phyloP scores from a whole-genome alignment of 2,329 filamentous ascomycete species.

The Corinectria fuckeliana region DNA sequence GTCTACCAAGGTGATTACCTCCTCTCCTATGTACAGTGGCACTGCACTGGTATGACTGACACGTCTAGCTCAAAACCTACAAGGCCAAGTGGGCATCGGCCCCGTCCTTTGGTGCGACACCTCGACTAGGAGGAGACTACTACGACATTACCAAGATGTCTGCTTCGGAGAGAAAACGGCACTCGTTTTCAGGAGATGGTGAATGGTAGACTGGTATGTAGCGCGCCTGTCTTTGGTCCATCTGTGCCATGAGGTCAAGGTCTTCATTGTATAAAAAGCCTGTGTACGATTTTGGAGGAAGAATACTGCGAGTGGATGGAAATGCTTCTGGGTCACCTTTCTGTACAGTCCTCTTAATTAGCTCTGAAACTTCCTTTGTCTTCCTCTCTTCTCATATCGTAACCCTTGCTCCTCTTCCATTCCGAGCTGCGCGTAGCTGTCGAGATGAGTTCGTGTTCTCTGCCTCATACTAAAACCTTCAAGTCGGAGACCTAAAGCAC shows the following conservation, averaged over 20 bases:
- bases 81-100: background rate
- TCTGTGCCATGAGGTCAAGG: background rate
- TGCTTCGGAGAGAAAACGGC: background rate
- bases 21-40: background rate
- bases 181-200: background rate
- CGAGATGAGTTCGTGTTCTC: too few relatives aligned
- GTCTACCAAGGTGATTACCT: background rate
- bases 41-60: background rate
- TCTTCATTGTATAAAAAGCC: background rate
- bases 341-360: background rate
- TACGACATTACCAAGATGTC: background rate
- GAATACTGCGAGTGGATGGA: background rate
- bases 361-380: too few relatives aligned
- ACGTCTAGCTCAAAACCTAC: background rate
- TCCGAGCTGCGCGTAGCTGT: too few relatives aligned
- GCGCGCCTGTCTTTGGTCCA: background rate
- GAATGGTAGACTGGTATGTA: background rate
- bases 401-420: too few relatives aligned
- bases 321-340: background rate
- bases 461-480: too few relatives aligned
- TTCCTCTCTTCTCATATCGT: too few relatives aligned
- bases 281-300: background rate
- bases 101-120: background rate
- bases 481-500: too few relatives aligned
- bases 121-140: background rate